These are phyloP conservation scores for Kalmusia sp. DNA, from an alignment of 2,329 filamentous ascomycete species.

Conservation along the genomic window DNA sequence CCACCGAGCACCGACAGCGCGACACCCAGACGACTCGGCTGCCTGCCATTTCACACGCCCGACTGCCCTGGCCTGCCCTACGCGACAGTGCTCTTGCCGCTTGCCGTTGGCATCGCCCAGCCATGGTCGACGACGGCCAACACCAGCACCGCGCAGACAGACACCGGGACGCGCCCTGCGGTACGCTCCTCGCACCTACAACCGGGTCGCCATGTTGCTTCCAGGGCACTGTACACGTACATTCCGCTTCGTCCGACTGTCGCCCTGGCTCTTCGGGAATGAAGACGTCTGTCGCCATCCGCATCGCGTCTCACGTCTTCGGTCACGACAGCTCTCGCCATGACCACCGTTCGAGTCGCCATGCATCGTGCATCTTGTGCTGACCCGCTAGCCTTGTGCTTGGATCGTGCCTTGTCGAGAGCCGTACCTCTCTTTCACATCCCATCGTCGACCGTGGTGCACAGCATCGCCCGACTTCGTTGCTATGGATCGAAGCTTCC, in stretches of 20 bases:
- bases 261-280: neutral
- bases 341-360: constrained; percentile 13
- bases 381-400: neutral
- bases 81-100: neutral
- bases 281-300: constrained; percentile 28
- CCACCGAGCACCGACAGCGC: constrained; percentile 2
- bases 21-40: constrained; percentile 3
- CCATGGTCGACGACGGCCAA: too few relatives aligned
- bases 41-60: constrained; percentile 1
- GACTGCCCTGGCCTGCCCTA: neutral
- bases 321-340: constrained; percentile 29
- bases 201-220: neutral
- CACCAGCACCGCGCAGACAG: neutral
- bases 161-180: too few relatives aligned
- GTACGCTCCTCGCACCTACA: neutral
- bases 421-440: neutral
- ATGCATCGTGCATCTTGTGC: constrained; percentile 5
- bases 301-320: constrained; percentile 27
- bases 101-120: too few relatives aligned
- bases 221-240: neutral
- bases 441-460: neutral
- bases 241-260: neutral
- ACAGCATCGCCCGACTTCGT: neutral
- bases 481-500: neutral
- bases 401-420: neutral